Base-by-base conservation (phyloP, 768 basidiomycete genomes). In the Psilocybe subaeruginosa region DNA sequence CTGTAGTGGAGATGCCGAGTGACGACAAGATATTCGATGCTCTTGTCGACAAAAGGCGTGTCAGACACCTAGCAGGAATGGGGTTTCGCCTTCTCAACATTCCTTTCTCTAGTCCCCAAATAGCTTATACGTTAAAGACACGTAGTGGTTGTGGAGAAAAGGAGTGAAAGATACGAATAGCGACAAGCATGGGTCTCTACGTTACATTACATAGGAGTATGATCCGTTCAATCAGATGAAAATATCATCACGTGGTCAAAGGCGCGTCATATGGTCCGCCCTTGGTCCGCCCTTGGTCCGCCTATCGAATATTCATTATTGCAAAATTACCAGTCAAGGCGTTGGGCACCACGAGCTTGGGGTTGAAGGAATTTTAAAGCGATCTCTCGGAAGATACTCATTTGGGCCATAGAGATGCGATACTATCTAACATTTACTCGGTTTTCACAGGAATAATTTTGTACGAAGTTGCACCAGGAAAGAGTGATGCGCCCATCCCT, bases 11-110 rank as follows among this genome's bases (percentile, higher is more conserved):
- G 58, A 94, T 85, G 65, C 85, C 87, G 54, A 93, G 72, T 1
- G 87, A 79, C 39, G 82, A 78, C 64, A 95, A 81, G 56, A 95
- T 77, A 48, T 75, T 74, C 6, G 92, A 85, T 2, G 91, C 93
- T 64, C 93, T 82, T 58, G 79, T 82, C 6, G 92, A 95, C 70
- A 92, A 72, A 41, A 73, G 68, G 64, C 88, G 85, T 60, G 78
- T 63, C 46, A 76, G 50, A 46, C 62, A 67, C 41, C 69, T 66
- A 29, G 61, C 56, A 37, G 57, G 59, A 35, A 54, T 43, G 3
- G 65, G 33, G 17, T 46, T 55, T 33, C 56, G 61, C 33, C 55
- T 67, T 37, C 64, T n/a, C 16, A 66, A 30, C 63, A 69, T 67
- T 41, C 16, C 30, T 33, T 27, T 23, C 45, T 53, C 45, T 53